Base-by-base conservation (phyloP, 164 flowering plant genomes). In the Magnolia changhungtana region DNA sequence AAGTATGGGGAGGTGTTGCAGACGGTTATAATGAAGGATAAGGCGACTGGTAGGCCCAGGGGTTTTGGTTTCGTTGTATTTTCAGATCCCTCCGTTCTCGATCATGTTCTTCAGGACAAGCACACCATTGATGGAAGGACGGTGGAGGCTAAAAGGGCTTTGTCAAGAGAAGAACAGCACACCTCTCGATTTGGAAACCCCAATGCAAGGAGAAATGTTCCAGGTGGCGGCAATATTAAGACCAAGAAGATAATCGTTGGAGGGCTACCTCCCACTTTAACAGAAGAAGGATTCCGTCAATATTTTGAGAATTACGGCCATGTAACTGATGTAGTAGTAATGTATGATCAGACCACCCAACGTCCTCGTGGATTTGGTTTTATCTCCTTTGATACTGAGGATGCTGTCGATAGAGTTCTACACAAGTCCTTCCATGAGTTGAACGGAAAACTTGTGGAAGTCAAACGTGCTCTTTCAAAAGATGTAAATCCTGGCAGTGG, bases 221-320 rank as follows among this genome's bases (percentile, higher is more conserved):
- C 88, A 18, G 73, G 83, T 1, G 70, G 74, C 8, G 67, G 63
- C n/a, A 77, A 79, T 73, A 24, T 81, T 63, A 81, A 71, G 77
- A 92, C 97, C 68, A 92, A 90, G 83, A 92, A 92, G 79, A 92
- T 92, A 58, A 91, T 92, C 86, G 97, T 92, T 52, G 97, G 97
- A 71, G 97, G 97, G 1, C 85, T 92, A 77, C 95, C 97, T 73
- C 85, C 95, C 24, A 88, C 88, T 7, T 75, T 92, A 68, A 78
- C 90, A 14, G 95, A 91, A 77, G 97, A 92, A 49, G 90, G 84
- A 27, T 92, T 92, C 77, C 89, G 90, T 20, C 88, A 88, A 79
- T 89, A 92, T 82, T 92, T 92, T 85, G 97, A 92, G 78, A 64
- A 79, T 11, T 92, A 84, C 80, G 97, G 97, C 69, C 75, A 78